Evolutionary conservation across 345 rosid genomes (phyloP).

Genomic region (Ceriops decandra): DNA sequence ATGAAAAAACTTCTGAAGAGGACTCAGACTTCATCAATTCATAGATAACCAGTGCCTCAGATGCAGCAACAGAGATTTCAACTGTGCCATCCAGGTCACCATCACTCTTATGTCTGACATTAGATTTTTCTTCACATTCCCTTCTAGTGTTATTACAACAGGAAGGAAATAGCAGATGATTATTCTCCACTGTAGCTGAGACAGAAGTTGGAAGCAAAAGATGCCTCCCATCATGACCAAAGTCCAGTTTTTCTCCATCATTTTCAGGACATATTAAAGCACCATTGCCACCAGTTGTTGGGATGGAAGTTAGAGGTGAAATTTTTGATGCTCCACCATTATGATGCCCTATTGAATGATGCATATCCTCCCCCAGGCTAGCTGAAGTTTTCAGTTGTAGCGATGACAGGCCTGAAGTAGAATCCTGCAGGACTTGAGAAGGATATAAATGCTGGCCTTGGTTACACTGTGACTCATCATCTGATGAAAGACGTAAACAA

Average conservation of each 20-base stretch:
- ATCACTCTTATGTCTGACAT: constrained; percentile 21
- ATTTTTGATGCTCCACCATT: background rate
- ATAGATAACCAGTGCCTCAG: constrained; percentile 60
- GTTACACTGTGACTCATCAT: constrained; percentile 24
- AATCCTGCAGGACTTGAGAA: constrained; percentile 14
- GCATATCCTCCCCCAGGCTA: constrained; percentile 8
- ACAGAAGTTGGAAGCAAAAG: constrained; percentile 7
- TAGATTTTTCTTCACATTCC: constrained; percentile 17
- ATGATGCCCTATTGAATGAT: constrained; percentile 8
- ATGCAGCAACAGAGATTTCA: constrained; percentile 64
- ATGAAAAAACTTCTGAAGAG: constrained; percentile 29
- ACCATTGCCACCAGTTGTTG: constrained; percentile 12
- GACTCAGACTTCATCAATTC: constrained; percentile 40
- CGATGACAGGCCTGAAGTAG: constrained; percentile 8
- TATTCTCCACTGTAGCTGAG: constrained; percentile 13
- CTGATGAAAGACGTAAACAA: constrained; percentile 36
- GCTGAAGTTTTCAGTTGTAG: constrained; percentile 24
- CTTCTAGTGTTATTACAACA: constrained; percentile 3
- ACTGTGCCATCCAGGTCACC: constrained; percentile 41
- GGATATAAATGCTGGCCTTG: constrained; percentile 16
- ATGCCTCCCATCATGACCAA: constrained; percentile 4
- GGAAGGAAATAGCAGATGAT: constrained; percentile 4
- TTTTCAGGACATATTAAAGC: background rate
- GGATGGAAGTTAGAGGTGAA: constrained; percentile 13
- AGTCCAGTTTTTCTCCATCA: constrained; percentile 11